Evolutionary conservation across 139 green algal species (phyloP), one percentile per base, ranked within the genome.

Genomic region (Chlamydomonas sphaeroides): DNA sequence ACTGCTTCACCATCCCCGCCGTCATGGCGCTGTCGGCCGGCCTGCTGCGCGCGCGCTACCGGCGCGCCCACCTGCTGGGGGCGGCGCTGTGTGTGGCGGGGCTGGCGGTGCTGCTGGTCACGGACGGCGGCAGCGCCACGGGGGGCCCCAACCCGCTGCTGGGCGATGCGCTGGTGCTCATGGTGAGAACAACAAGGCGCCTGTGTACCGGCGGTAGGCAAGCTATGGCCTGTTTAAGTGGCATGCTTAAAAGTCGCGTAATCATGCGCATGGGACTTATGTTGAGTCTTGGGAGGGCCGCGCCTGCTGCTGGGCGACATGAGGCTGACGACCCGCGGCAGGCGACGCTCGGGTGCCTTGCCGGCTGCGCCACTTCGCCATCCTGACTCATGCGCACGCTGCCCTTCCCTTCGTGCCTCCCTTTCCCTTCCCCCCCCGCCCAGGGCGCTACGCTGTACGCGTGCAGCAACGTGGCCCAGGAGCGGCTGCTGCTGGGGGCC

Each of bases 1-100:
- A 98, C 86, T 95, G 84, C 81, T 94, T 90, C 68, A 92, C 94
- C 39, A 94, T 98, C 45, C 95, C 95, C 20, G 79, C 74, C 1
- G 90, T 90, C 11, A 91, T 96, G 88, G 48, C 85, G 1, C 90
- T 95, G 0, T 89, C 79, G 1, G 85, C 65, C 32, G 1, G 85
- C 5, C 33, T 86, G 6, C 79, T 93, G 65, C 61, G 68, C 2
- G 85, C 89, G 1, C 80, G 68, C 38, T 97, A 96, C 84, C 39
- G 62, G 17, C 57, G 49, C 0, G 61, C 62, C 2, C 94, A 98
- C 80, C 84, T 88, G 20, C 21, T 42, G 2, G 95, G 92, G 28
- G 89, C 84, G 5, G 74, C 59, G 2, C n/a, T 96, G 35, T 96
- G 94, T 83, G 62, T 95, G 2, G 79, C 18, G 0, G 94, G 94